Base-by-base conservation (phyloP, 306 rosid species). In the Prinsepia uniflora region DNA sequence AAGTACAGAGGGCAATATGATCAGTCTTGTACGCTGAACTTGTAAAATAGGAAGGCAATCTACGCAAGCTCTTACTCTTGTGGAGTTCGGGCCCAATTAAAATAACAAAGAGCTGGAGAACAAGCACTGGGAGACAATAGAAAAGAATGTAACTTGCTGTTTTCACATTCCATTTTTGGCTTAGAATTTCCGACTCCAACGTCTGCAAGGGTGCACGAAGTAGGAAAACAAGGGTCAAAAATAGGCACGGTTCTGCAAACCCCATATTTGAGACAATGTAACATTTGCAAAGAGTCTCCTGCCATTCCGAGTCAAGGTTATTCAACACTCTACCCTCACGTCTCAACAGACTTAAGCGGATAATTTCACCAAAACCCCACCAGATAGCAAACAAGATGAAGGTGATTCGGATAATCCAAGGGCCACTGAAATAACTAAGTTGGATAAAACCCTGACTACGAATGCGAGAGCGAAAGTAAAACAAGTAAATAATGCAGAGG, bases 181-280 rank as follows among this genome's bases (percentile, higher is more conserved):
- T 84, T 77, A 94, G 85, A 80, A 87, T 90, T 58, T 97, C 98
- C 0, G 89, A 81, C 71, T 90, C 96, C 89, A 83, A 75, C 53
- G 53, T 75, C 80, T 90, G 97, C 53, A 94, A 82, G 34, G 98
- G 92, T 1, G 97, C 98, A 13, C 97, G 96, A 68, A 94, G 95
- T 49, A 94, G 95, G 82, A 90, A 90, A 77, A 89, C 88, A 4
- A 94, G 85, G 4, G 97, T 94, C 81, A 94, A 95, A 80, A 94
- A 90, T 71, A 94, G 89, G 85, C 97, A 94, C 53, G 98, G 98
- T 78, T 94, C 98, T 72, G 98, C 97, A 83, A 94, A 94, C 81
- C 98, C 98, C 76, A 94, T 81, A 79, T 84, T 94, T 46, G 98
- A 94, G 55, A 94, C 88, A 65, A 94, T 89, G 82, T 94, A 94